Percentiles rank a stretch among this genome's conserved stretches.
Evolutionary conservation across 768 basidiomycete genomes (phyloP).

Genomic region (Grammothele lineata): DNA sequence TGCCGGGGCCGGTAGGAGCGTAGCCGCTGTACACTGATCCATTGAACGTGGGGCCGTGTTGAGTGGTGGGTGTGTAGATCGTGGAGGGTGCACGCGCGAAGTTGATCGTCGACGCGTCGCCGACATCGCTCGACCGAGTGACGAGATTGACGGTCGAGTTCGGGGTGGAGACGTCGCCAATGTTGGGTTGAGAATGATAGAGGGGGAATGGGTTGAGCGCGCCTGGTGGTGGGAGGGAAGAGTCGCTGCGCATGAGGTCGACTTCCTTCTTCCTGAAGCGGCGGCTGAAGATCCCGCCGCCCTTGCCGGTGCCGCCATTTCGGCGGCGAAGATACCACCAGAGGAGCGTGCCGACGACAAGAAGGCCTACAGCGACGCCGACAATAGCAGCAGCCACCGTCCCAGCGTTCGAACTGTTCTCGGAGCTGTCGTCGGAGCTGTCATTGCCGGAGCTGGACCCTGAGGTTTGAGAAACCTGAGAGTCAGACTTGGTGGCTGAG

Average conservation of each 20-base stretch:
- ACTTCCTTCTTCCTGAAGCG: constrained; percentile 12
- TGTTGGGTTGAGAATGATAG: constrained; percentile 3
- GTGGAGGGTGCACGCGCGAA: too few species aligned
- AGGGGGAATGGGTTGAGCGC: constrained; percentile 15
- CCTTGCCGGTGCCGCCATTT: constrained; percentile 1
- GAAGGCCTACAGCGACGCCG: constrained; percentile 18
- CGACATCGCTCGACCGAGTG: too few species aligned
- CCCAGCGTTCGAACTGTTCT: constrained; percentile 6
- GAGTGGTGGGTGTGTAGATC: background rate
- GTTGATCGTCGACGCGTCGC: too few species aligned
- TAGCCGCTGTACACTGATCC: background rate
- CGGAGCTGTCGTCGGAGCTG: constrained; percentile 39
- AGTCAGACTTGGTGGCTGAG: constrained; percentile 34
- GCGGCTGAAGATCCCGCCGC: constrained; percentile 2
- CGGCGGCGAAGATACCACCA: constrained; percentile 19
- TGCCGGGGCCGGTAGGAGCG: too few species aligned
- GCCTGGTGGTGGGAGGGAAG: constrained; percentile 4
- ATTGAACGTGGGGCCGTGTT: background rate
- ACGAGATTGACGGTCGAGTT: constrained; percentile 6
- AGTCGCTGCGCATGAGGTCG: constrained; percentile 11
- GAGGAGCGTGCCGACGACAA: constrained; percentile 16
- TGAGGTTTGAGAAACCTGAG: constrained; percentile 73
- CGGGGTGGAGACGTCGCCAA: constrained; percentile 1
- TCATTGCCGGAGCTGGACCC: constrained; percentile 57
- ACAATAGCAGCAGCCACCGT: constrained; percentile 20